Base-by-base conservation (phyloP, 805 yeast genomes). In the Kazachstania kunashirensis region DNA sequence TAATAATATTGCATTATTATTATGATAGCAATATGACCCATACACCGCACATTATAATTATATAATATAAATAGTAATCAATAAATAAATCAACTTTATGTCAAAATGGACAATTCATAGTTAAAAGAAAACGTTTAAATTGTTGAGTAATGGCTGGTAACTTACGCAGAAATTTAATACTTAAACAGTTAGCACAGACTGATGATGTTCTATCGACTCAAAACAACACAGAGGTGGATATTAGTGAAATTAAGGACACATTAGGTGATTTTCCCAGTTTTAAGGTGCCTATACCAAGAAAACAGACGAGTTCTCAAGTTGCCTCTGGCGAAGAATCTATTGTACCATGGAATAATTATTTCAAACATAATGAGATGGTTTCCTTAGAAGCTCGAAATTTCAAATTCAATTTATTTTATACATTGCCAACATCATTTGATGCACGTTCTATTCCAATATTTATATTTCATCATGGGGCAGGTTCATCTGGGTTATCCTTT, bases 381-480 rank as follows among this genome's bases (percentile, higher is more conserved):
- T 12, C 25, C 7, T 19, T 48, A 10, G 31, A 34, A 5, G 47
- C 46, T 10, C 39, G 52, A 33, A 45, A 44, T 25, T 44, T 47
- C 27, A 27, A 40, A 6, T 73, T 77, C 51, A 72, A 77, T 40
- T 71, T 76, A 0, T 83, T 77, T 53, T 82, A 67, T 46, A 63
- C 63, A 7, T 65, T 73, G 0, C 88, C 94, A 0, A 35, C 17
- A 0, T 53, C 65, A 0, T 4, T 12, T 1, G 39, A 45, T 8
- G 37, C 34, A 5, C 24, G 38, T 2, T 43, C 58, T 16, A 41
- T 57, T 14, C 85, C 94, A 0, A 48, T 85, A 1, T 76, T 83
- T 47, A 61, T 92, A 2, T 76, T 78, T 46, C 92, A 84, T 45
- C 99, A 92, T 57, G 99, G 99, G 2, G 96, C 96, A 1, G 98